These are phyloP conservation scores for Lepraria neglecta DNA, from an alignment of 495 filamentous ascomycete genomes.

Conservation along the genomic window DNA sequence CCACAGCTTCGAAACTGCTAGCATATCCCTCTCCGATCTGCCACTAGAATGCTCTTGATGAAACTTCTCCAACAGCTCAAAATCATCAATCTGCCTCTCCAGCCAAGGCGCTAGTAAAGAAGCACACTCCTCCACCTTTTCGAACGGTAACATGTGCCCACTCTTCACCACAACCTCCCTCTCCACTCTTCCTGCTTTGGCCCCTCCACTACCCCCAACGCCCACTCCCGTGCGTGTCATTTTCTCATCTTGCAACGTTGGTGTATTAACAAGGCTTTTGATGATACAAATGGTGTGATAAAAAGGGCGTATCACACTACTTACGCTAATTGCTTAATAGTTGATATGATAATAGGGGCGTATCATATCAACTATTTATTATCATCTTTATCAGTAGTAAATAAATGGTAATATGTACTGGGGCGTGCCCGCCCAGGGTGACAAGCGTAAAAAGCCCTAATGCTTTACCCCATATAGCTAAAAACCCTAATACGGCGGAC, in stretches of 20 bases:
- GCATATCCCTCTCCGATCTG: slow-evolving; percentile 10
- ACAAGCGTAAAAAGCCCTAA: too few relatives aligned
- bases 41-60: background rate
- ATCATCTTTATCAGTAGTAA: too few relatives aligned
- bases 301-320: too few relatives aligned
- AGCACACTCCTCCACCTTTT: slow-evolving; percentile 49
- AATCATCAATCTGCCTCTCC: slow-evolving; percentile 23
- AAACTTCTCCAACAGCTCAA: background rate
- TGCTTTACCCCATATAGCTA: too few relatives aligned
- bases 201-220: slow-evolving; percentile 62
- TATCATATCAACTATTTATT: too few relatives aligned
- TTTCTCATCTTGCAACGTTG: slow-evolving; percentile 43
- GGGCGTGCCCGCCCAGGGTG: too few relatives aligned
- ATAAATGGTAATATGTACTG: too few relatives aligned
- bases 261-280: too few relatives aligned
- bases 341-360: too few relatives aligned
- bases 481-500: too few relatives aligned
- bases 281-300: too few relatives aligned
- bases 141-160: slow-evolving; percentile 66
- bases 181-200: slow-evolving; percentile 48
- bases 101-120: slow-evolving; percentile 25
- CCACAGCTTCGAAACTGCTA: slow-evolving; percentile 6
- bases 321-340: too few relatives aligned
- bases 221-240: slow-evolving; percentile 59
- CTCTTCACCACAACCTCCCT: slow-evolving; percentile 50